Base-by-base conservation (phyloP, 768 basidiomycete species). In the Cyathus striatus region DNA sequence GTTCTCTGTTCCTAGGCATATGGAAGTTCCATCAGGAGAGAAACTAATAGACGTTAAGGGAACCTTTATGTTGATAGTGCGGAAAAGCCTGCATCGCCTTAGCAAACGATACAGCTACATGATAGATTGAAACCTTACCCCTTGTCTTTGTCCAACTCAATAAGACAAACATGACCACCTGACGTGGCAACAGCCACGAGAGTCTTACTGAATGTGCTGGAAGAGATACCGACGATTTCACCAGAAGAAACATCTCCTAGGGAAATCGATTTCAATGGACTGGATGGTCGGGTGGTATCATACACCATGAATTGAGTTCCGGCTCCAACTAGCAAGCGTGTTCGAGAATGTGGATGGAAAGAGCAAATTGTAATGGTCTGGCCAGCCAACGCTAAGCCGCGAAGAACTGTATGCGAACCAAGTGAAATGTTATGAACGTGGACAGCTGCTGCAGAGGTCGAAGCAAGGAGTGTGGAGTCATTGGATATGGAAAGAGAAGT, bases 161-260 rank as follows among this genome's bases (percentile, higher is more conserved):
- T 61, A 6, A 88, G 67, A 3, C 61, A 68, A 9, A 89, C 67
- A 33, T 65, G 61, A 1, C 84, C 85, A 3, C 60, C 65, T 10
- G 72, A 64, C 32, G 73, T 81, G 1, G 73, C 77, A 33, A 73
- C 72, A 2, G 81, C 80, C 20, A 83, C 67, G 24, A 89, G 63
- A 2, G 81, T 82, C 64, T 82, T 87, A 62, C 85, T 87, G 59
- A 86, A 88, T 5, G 86, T 84, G 48, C 85, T 86, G 47, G 76
- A 79, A 5, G 77, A 68, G 6, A 87, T 58, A 10, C 72, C 73
- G 3, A 75, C 59, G 18, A 88, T 71, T n/a, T 73, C 59, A 6
- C 78, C 79, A 0, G 61, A 52, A 3, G 53, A 48, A 14, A 61
- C 49, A 18, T 78, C 76, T 7, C 61, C 65, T 42, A 86, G 51